Evolutionary conservation across 108 stramenopile genomes (phyloP).

Genomic region (Thalassiosira profunda): DNA sequence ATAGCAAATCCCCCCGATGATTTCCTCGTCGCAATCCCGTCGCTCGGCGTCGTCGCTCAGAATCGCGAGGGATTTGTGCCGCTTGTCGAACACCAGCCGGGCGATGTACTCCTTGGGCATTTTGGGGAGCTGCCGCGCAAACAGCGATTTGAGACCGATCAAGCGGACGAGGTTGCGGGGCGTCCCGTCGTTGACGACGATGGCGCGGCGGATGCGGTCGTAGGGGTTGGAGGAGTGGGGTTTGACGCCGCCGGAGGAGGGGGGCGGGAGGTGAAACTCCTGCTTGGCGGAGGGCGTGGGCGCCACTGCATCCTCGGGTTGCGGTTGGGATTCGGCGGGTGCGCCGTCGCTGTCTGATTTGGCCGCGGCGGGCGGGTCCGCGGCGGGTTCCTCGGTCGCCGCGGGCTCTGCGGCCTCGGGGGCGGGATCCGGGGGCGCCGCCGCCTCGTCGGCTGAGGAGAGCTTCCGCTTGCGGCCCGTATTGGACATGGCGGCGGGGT

Average conservation of each 20-base stretch:
- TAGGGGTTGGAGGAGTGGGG: slow-evolving; percentile 56
- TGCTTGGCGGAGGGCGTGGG: no score
- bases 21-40: slow-evolving; percentile 81
- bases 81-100: slow-evolving; percentile 96
- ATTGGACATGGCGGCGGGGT: no score
- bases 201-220: slow-evolving; percentile 62
- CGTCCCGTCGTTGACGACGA: slow-evolving; percentile 87
- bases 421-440: no score
- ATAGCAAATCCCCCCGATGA: slow-evolving; percentile 98
- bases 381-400: no score
- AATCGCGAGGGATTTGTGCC: slow-evolving; percentile 91
- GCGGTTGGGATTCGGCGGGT: no score
- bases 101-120: slow-evolving; percentile 99
- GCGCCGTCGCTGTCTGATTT: no score
- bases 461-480: no score
- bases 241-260: background rate
- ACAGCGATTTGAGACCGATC: slow-evolving; percentile 94
- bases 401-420: no score
- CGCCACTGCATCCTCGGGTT: no score
- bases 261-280: no score
- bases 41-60: slow-evolving; percentile 66
- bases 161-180: slow-evolving; percentile 83
- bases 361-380: no score
- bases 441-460: no score
- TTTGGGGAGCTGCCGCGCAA: slow-evolving; percentile 98